Percentiles rank a stretch among this genome's conserved stretches.
These are phyloP conservation scores for Lathyrus aphaca DNA, from an alignment of 306 rosid genomes.

Conservation along the genomic window DNA sequence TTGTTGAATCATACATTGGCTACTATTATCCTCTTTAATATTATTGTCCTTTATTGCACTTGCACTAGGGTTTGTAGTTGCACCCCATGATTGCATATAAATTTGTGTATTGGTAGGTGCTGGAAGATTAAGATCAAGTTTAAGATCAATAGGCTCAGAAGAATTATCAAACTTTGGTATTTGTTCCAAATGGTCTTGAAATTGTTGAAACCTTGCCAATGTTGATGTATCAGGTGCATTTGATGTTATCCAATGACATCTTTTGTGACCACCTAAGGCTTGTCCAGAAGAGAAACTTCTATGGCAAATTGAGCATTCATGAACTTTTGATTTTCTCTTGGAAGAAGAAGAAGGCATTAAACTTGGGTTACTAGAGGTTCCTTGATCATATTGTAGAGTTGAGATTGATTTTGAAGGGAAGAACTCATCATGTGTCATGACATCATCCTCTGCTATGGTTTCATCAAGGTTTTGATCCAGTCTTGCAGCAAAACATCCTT, in stretches of 20 bases:
- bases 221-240: constrained; percentile 61
- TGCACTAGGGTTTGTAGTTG: not conserved
- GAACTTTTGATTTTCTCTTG: constrained; percentile 73
- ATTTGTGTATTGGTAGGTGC: constrained; percentile 60
- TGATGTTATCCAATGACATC: constrained; percentile 96
- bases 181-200: constrained; percentile 64
- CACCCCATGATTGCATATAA: constrained; percentile 66
- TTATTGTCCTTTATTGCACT: constrained; percentile 34
- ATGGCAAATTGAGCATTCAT: constrained; percentile 93
- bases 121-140: constrained; percentile 83
- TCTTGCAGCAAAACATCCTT: constrained; percentile 90
- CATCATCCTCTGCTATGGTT: constrained; percentile 56
- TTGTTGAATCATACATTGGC: constrained; percentile 36
- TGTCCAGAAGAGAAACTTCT: constrained; percentile 89
- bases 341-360: constrained; percentile 56
- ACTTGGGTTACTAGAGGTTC: constrained; percentile 30
- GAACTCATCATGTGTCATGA: constrained; percentile 59
- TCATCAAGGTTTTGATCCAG: constrained; percentile 58
- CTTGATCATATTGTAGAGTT: constrained; percentile 49
- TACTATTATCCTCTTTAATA: constrained; percentile 41
- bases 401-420: constrained; percentile 62
- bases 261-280: constrained; percentile 91
- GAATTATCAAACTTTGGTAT: constrained; percentile 52
- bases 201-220: constrained; percentile 66
- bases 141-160: constrained; percentile 63